Evolutionary conservation across 2,329 filamentous ascomycete species (phyloP).

Genomic region (Xylaria sp.): DNA sequence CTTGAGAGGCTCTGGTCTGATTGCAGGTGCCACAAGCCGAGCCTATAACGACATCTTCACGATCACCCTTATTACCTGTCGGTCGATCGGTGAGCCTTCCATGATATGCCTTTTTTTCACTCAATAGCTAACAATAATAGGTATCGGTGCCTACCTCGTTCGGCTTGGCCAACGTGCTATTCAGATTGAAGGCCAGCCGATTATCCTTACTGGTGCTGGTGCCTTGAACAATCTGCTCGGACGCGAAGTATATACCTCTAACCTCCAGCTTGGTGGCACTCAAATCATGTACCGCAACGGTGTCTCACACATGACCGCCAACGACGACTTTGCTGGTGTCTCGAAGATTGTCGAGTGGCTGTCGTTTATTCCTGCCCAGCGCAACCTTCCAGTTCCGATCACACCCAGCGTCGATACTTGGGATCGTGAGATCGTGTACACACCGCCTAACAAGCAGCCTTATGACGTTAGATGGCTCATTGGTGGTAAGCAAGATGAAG

Average conservation of each 20-base stretch:
- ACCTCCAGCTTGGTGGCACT: conserved; percentile 98
- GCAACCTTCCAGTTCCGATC: conserved; percentile 91
- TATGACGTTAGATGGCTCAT: conserved; percentile 98
- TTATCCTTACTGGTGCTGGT: conserved; percentile 96
- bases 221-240: conserved; percentile 98
- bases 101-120: conserved; percentile 26
- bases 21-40: conserved; percentile 94
- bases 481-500: conserved; percentile 82
- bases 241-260: conserved; percentile 98
- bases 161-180: conserved; percentile 98
- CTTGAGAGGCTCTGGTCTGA: conserved; percentile 94
- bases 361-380: conserved; percentile 96
- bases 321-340: conserved; percentile 97
- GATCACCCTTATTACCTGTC: conserved; percentile 94
- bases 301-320: conserved; percentile 98
- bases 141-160: conserved; percentile 98
- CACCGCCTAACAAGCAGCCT: conserved; percentile 80
- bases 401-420: conserved; percentile 84
- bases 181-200: conserved; percentile 98
- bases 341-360: conserved; percentile 98
- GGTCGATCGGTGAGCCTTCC: conserved; percentile 81
- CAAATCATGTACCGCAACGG: conserved; percentile 99
- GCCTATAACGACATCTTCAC: conserved; percentile 99
- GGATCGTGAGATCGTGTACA: conserved; percentile 92
- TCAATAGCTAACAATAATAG: conserved; percentile 56